phyloP scores from a whole-genome alignment of 768 basidiomycete species.

The Calocybe cyanea region DNA sequence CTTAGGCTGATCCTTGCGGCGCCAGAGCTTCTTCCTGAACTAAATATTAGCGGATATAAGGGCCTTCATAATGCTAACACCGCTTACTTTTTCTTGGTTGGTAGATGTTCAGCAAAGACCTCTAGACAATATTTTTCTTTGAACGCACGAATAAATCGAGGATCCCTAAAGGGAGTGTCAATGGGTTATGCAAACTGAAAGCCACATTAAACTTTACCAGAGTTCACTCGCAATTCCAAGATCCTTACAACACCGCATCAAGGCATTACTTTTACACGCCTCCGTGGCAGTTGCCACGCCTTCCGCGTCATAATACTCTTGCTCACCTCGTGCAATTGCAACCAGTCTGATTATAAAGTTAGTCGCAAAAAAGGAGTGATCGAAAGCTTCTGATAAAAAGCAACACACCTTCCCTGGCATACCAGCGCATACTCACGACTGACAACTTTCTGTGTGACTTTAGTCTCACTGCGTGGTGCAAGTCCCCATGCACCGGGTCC shows the following conservation, averaged over 20 bases:
- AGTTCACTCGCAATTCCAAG: constrained; percentile 94
- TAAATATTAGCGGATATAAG: constrained; percentile 4
- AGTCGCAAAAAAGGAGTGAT: not conserved
- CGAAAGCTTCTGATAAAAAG: not conserved
- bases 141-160: constrained; percentile 92
- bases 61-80: not conserved
- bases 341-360: constrained; percentile 56
- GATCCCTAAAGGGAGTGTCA: constrained; percentile 60
- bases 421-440: constrained; percentile 94
- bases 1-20: constrained; percentile 80
- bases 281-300: constrained; percentile 94
- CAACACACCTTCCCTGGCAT: constrained; percentile 78
- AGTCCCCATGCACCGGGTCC: constrained; percentile 98
- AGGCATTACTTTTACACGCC: constrained; percentile 92
- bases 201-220: constrained; percentile 50
- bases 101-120: constrained; percentile 78
- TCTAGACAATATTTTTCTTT: constrained; percentile 81
- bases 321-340: constrained; percentile 89
- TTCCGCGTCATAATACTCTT: constrained; percentile 90
- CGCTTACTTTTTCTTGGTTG: constrained; percentile 87
- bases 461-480: constrained; percentile 89
- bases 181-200: not conserved
- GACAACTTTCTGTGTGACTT: constrained; percentile 83
- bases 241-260: constrained; percentile 98
- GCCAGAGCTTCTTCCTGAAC: constrained; percentile 84